Evolutionary conservation across 805 yeast genomes (phyloP).

Genomic region (Ogataea polymorpha): DNA sequence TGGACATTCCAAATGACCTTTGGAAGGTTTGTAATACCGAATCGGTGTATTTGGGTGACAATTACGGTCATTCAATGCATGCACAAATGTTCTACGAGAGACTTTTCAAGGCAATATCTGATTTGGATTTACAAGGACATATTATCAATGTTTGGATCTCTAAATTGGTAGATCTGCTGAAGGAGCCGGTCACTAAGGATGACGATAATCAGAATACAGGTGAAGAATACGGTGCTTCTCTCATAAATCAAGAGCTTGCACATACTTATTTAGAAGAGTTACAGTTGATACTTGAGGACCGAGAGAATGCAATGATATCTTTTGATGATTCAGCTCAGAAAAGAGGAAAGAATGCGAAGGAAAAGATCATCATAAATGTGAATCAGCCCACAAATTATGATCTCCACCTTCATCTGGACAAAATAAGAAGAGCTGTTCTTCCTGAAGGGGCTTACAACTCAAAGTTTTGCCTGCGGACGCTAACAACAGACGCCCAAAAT

Average conservation of each 20-base stretch:
- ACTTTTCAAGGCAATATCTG: conserved; percentile 23
- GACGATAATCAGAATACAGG: conserved; percentile 44
- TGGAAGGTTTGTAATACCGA: conserved; percentile 9
- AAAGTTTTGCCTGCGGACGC: conserved; percentile 26
- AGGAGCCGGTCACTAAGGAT: conserved; percentile 40
- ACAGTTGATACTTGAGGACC: conserved; percentile 44
- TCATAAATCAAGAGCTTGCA: conserved; percentile 72
- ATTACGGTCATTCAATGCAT: conserved; percentile 19
- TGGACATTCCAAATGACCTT: not conserved
- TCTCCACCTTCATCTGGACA: conserved; percentile 30
- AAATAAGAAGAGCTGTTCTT: conserved; percentile 29
- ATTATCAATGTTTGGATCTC: conserved; percentile 51
- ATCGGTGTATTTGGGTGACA: conserved; percentile 5
- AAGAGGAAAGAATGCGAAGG: conserved; percentile 11
- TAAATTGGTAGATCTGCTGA: conserved; percentile 41
- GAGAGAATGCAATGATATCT: conserved; percentile 37
- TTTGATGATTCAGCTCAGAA: conserved; percentile 20
- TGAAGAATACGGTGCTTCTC: conserved; percentile 72
- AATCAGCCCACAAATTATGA: conserved; percentile 27
- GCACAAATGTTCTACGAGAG: conserved; percentile 25
- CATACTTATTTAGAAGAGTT: conserved; percentile 55
- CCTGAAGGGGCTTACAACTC: conserved; percentile 34
- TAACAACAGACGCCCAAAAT: conserved; percentile 24
- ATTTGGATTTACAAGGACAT: conserved; percentile 51
- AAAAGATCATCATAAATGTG: conserved; percentile 13